Percentiles rank a stretch among this genome's conserved stretches.
phyloP scores from a whole-genome alignment of 495 filamentous ascomycete genomes.

The Ascobolus immersus region DNA sequence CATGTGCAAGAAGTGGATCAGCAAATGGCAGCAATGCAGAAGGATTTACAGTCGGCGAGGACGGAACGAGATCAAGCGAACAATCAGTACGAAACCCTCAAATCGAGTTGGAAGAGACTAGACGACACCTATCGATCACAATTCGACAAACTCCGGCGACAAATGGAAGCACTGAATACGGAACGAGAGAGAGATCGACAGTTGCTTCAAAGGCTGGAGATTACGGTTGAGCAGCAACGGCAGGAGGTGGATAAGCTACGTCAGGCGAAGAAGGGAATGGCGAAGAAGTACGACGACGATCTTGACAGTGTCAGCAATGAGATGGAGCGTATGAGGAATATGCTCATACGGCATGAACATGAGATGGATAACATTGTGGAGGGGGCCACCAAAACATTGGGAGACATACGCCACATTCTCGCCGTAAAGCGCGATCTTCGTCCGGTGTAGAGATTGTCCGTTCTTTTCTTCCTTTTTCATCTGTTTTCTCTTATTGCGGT shows the following conservation, averaged over 20 bases:
- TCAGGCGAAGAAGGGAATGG: slow-evolving; percentile 30
- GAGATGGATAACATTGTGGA: too few relatives aligned
- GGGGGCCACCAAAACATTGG: too few relatives aligned
- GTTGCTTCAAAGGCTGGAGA: slow-evolving; percentile 17
- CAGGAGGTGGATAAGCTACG: slow-evolving; percentile 32
- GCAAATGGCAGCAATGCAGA: slow-evolving; percentile 36
- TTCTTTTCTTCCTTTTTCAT: too few relatives aligned
- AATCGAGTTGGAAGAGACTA: slow-evolving; percentile 36
- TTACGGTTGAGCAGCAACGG: slow-evolving; percentile 25
- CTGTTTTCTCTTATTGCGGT: too few relatives aligned
- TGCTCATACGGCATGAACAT: too few relatives aligned
- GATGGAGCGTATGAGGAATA: too few relatives aligned
- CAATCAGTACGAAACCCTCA: slow-evolving; percentile 45
- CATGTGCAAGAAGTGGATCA: slow-evolving; percentile 35
- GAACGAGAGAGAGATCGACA: slow-evolving; percentile 20
- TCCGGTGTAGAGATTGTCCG: too few relatives aligned
- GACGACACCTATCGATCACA: slow-evolving; percentile 31
- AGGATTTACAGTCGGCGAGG: slow-evolving; percentile 27
- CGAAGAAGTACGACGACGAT: slow-evolving; percentile 35
- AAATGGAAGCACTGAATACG: slow-evolving; percentile 21
- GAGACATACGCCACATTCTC: too few relatives aligned
- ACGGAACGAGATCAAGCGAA: slow-evolving; percentile 20
- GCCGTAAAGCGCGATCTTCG: too few relatives aligned
- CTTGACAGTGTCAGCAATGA: too few relatives aligned
- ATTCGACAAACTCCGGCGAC: slow-evolving; percentile 28